A percentile compares a stretch with the other conserved stretches of the same genome.
These are phyloP conservation scores for Starmera amethionina DNA, from an alignment of 805 yeast genomes.

Conservation along the genomic window DNA sequence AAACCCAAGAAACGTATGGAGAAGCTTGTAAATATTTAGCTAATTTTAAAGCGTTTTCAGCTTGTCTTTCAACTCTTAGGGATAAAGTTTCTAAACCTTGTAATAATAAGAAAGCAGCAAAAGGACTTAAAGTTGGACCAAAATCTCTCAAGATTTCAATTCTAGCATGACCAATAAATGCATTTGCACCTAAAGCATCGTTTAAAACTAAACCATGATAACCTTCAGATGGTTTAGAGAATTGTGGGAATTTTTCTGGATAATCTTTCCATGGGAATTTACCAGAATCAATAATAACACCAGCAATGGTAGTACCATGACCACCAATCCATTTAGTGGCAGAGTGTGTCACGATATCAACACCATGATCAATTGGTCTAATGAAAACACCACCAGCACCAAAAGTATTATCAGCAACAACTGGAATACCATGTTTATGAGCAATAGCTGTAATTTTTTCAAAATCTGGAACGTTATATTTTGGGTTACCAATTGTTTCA, in stretches of 20 bases:
- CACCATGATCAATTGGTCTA: constrained; percentile 82
- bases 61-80: constrained; percentile 89
- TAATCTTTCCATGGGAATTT: constrained; percentile 85
- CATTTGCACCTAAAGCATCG: constrained; percentile 73
- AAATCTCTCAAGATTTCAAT: constrained; percentile 82
- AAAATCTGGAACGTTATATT: constrained; percentile 86
- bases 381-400: constrained; percentile 93
- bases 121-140: constrained; percentile 85
- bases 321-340: constrained; percentile 99
- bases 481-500: constrained; percentile 90
- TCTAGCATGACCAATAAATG: constrained; percentile 73
- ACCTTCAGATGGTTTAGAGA: constrained; percentile 84
- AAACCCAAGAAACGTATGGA: constrained; percentile 77
- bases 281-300: constrained; percentile 84
- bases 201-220: constrained; percentile 82
- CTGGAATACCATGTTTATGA: constrained; percentile 79
- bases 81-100: constrained; percentile 95
- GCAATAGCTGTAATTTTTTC: constrained; percentile 66
- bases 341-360: constrained; percentile 85
- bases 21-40: constrained; percentile 69
- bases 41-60: constrained; percentile 66
- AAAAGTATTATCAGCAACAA: constrained; percentile 91
- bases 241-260: constrained; percentile 86
- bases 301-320: constrained; percentile 92
- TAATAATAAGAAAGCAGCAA: constrained; percentile 73